Conservation (phyloP, 495 filamentous ascomycete species). For the Hypoxylon fuscum region DNA sequence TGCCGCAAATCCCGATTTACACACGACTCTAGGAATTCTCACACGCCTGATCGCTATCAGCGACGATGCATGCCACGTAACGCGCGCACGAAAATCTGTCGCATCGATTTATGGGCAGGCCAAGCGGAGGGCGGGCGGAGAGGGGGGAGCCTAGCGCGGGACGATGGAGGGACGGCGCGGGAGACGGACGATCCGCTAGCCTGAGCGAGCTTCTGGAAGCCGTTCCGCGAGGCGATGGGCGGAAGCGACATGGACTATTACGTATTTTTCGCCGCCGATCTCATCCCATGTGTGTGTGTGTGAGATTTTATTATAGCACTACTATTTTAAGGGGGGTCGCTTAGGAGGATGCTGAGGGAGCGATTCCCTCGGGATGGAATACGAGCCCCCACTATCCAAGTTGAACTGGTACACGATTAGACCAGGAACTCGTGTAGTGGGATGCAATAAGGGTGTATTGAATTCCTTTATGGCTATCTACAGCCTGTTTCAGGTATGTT, state of each 20-base stretch:
- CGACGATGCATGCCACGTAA: too few species aligned
- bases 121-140: conserved; percentile 6
- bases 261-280: neutral
- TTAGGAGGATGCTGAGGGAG: too few species aligned
- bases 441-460: neutral
- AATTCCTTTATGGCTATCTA: neutral
- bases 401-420: too few species aligned
- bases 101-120: conserved; percentile 2
- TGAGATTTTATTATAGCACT: neutral
- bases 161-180: conserved; percentile 21
- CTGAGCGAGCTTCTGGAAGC: too few species aligned
- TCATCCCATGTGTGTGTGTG: neutral
- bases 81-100: neutral
- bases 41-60: too few species aligned
- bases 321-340: neutral
- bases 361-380: too few species aligned
- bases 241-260: conserved; percentile 1
- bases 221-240: too few species aligned
- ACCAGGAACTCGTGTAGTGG: neutral
- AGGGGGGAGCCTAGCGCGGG: conserved; percentile 23
- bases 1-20: too few species aligned
- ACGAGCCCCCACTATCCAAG: too few species aligned
- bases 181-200: conserved; percentile 7
- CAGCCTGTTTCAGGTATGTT: neutral
- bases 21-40: too few species aligned